These are phyloP conservation scores for Dioscorea zingiberensis DNA, from an alignment of 106 monocot species.

Conservation along the genomic window DNA sequence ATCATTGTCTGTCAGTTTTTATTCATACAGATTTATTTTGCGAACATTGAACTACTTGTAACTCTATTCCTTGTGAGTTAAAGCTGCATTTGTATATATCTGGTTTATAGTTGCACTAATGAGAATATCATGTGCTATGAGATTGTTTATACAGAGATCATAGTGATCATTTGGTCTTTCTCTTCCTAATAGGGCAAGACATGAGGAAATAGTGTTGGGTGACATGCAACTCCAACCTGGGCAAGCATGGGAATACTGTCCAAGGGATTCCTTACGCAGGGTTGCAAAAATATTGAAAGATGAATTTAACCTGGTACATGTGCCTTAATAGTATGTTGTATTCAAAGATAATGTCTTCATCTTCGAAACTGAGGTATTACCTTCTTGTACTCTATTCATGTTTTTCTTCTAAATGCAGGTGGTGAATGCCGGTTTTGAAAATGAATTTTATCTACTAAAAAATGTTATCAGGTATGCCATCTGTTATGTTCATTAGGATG, in stretches of 20 bases:
- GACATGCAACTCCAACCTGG: constrained; percentile 86
- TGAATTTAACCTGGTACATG: constrained; percentile 77
- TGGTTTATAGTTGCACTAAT: no score
- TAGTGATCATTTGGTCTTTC: neutral
- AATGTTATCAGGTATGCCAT: constrained; percentile 44
- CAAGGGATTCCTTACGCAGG: constrained; percentile 61
- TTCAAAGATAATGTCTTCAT: neutral
- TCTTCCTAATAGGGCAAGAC: constrained; percentile 42
- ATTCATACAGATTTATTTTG: no score
- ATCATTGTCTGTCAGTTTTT: no score
- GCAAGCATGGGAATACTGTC: constrained; percentile 97
- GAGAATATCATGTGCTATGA: no score
- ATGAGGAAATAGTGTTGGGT: constrained; percentile 92
- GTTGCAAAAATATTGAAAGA: constrained; percentile 59
- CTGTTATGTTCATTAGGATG: neutral
- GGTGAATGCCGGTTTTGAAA: constrained; percentile 96
- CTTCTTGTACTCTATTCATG: no score
- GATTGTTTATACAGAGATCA: no score
- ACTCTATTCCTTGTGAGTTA: no score
- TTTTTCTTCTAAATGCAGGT: constrained; percentile 24
- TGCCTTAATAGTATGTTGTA: neutral
- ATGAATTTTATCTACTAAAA: constrained; percentile 79
- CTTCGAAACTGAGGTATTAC: no score
- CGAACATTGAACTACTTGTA: no score
- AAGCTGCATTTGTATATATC: no score